A percentile compares a stretch with the other conserved stretches of the same genome.
Conservation (phyloP, 768 basidiomycete genomes). For the Phlebiopsis flavidoalba region DNA sequence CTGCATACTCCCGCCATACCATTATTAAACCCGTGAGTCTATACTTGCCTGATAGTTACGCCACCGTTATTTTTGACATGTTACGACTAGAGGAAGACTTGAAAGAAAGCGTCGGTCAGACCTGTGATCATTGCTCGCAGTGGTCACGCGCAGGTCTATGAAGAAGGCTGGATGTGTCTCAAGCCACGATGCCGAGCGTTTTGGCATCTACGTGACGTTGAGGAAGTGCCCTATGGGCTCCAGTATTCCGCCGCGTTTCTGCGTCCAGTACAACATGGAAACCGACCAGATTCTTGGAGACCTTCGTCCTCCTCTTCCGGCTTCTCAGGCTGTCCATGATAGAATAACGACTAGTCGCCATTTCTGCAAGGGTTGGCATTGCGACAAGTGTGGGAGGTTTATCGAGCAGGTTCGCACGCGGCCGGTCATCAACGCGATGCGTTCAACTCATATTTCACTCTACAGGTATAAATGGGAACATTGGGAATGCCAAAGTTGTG, state of each 20-base stretch:
- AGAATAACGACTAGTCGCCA: constrained; percentile 47
- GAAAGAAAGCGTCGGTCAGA: neutral
- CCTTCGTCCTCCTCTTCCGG: constrained; percentile 33
- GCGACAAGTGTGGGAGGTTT: constrained; percentile 63
- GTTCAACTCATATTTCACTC: neutral
- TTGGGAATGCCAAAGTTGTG: constrained; percentile 65
- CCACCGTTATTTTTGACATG: too few relatives aligned
- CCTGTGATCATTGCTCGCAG: constrained; percentile 30
- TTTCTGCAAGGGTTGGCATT: constrained; percentile 68
- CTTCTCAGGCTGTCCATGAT: constrained; percentile 13
- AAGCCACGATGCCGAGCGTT: constrained; percentile 52
- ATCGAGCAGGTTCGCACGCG: constrained; percentile 56
- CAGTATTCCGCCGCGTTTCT: constrained; percentile 48
- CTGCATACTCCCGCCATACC: neutral
- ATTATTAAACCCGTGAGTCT: too few relatives aligned
- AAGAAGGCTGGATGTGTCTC: constrained; percentile 58
- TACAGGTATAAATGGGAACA: constrained; percentile 66
- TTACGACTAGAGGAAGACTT: too few relatives aligned
- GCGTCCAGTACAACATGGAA: constrained; percentile 23
- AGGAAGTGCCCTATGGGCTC: constrained; percentile 30
- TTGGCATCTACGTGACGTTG: constrained; percentile 34
- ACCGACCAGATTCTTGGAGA: constrained; percentile 29
- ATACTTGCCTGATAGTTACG: too few relatives aligned
- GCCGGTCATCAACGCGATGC: neutral
- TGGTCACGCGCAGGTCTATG: constrained; percentile 51